Percentiles rank a stretch among this genome's conserved stretches.
phyloP scores from a whole-genome alignment of 75 land plant species.

The Pseudotsuga menziesii region DNA sequence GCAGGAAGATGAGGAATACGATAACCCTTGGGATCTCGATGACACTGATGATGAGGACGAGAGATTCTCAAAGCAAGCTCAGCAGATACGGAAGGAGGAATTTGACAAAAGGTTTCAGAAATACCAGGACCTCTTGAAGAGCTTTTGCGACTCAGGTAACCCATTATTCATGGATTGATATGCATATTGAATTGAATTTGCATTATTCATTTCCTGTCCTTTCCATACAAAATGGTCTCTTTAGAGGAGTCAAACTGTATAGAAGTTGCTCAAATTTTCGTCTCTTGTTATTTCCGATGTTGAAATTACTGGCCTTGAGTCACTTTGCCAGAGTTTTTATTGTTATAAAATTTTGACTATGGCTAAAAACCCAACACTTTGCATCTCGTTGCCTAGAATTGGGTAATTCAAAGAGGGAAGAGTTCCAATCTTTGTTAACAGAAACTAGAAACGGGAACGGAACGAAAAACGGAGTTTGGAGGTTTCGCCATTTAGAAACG shows the following conservation, averaged over 20 bases:
- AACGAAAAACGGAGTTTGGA: too few relatives aligned
- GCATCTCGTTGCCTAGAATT: too few relatives aligned
- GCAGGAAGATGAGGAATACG: slow-evolving; percentile 32
- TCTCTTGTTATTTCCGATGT: not conserved
- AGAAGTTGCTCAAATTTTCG: not conserved
- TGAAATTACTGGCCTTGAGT: not conserved
- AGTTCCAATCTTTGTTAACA: too few relatives aligned
- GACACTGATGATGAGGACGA: slow-evolving; percentile 53
- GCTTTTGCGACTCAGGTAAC: slow-evolving; percentile 35
- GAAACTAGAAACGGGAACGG: too few relatives aligned
- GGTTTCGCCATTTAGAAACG: too few relatives aligned
- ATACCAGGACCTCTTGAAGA: slow-evolving; percentile 35
- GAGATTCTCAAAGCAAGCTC: slow-evolving; percentile 11
- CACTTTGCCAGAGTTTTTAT: not conserved
- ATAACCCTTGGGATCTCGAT: not conserved
- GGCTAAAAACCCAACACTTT: too few relatives aligned
- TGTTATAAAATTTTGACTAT: not conserved
- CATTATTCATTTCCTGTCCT: not conserved
- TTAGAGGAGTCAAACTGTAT: not conserved
- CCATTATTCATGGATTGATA: not conserved
- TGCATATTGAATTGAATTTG: not conserved
- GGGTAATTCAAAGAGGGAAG: too few relatives aligned
- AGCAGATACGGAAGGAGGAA: slow-evolving; percentile 10
- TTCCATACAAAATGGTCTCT: not conserved
- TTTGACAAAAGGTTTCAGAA: slow-evolving; percentile 34